Evolutionary conservation across 768 basidiomycete species (phyloP), one percentile per base, ranked within the genome.

Genomic region (Postia placenta): DNA sequence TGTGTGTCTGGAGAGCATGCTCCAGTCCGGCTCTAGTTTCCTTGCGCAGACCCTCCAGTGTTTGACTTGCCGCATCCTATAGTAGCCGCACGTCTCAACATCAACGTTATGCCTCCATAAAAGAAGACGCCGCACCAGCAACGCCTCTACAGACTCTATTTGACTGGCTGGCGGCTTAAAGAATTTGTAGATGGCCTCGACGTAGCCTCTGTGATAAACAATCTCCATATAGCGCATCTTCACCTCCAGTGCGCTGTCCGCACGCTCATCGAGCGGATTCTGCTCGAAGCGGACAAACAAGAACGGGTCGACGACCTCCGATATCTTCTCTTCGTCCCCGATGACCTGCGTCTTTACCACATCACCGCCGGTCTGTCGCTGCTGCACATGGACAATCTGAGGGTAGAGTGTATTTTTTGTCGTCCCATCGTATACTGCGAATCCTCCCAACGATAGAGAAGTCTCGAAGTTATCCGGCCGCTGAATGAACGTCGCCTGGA

Each of bases 201-300:
- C 76, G 63, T 95, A 97, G 22, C 90, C 92, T 60, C 74, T 81
- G 62, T 97, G 92, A 62, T 99, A 99, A 36, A 99, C 88, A 54
- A 99, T 86, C 67, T 98, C 95, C 83, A 95, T 87, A 59, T 95
- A 87, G 11, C 90, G 81, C 88, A 97, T 87, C 49, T 83, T 84
- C 41, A 94, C 79, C 11, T 87, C 88, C 46, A 99, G 71, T 1
- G 87, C 91, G 58, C 78, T 95, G 63, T 98, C 95, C 22, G 96
- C 92, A 38, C 90, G 81, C 45, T 85, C 83, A 63, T 96, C 92
- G 35, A 97, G 70, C 7, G 95, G 96, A 55, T 88, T 92, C 50
- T 83, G 84, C 69, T 98, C 96, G 56, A 93, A 87, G 62, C 89
- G 91, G 59, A 94, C 70, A 57, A 80, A 89, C 67, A 99, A 92